Base-by-base conservation (phyloP, 306 rosid species). In the Fagus crenata region DNA sequence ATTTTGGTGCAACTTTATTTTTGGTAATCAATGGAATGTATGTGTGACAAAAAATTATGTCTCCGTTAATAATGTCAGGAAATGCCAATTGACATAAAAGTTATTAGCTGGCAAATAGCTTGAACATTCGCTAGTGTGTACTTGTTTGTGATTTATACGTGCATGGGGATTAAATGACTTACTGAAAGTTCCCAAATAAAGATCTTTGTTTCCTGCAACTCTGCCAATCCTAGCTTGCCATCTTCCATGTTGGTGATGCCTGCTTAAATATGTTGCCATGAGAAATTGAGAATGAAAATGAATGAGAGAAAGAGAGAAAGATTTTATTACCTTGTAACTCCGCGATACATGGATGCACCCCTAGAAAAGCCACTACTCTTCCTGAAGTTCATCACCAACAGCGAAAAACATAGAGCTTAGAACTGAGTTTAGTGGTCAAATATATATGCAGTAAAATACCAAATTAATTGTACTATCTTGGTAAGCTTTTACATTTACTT, bases 161-260 rank as follows among this genome's bases (percentile, higher is more conserved):
- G 80, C 69, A 36, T 59, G 68, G 65, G 42, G 71, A 18, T 28
- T 7, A 6, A 32, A 18, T 39, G 54, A 49, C 97, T 87, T 87
- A 96, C 99, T 93, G 87, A 96, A 96, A 67, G 99, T 96, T 88
- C 99, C 99, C 71, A 96, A 79, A 70, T 96, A 96, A 49, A 96
- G 98, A 84, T 96, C 99, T 87, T 96, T 96, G 89, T 96, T 96
- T 85, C 99, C 99, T 0, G 99, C 99, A 2, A 96, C 99, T 84
- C 99, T 86, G 11, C 99, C 99, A 65, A 96, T 96, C 89, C 99
- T 89, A 0, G 99, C 99, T 86, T 96, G 99, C 99, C 99, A 96
- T 87, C 99, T 87, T 22, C 99, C 99, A 35, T 96, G 99, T 64
- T 96, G 99, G 59, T 96, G 99, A 82, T 96, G 99, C 91, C 99